phyloP scores from a whole-genome alignment of 805 yeast species.

The Metschnikowia peoriensis region DNA sequence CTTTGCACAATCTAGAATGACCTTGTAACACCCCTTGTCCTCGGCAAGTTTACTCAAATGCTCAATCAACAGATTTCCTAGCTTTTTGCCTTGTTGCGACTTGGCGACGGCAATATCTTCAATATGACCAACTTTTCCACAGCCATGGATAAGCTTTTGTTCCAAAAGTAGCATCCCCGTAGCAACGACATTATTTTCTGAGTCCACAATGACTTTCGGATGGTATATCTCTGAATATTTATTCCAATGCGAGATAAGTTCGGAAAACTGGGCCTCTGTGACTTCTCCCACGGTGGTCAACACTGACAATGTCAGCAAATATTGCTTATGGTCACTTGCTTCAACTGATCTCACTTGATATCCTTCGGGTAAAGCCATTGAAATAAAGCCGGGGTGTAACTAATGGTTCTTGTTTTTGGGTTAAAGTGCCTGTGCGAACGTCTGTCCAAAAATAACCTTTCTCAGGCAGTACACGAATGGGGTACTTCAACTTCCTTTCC shows the following conservation, averaged over 20 bases:
- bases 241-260: slow-evolving; percentile 60
- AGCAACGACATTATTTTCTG: slow-evolving; percentile 60
- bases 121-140: slow-evolving; percentile 88
- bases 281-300: slow-evolving; percentile 85
- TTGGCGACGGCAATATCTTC: slow-evolving; percentile 86
- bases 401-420: background rate
- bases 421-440: slow-evolving; percentile 2
- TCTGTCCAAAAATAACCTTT: slow-evolving; percentile 1
- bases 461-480: background rate
- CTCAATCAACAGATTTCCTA: slow-evolving; percentile 69
- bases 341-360: slow-evolving; percentile 62
- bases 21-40: slow-evolving; percentile 74
- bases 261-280: slow-evolving; percentile 46
- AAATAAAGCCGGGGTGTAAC: background rate
- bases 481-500: background rate
- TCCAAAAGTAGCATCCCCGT: slow-evolving; percentile 83
- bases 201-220: slow-evolving; percentile 64
- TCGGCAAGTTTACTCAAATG: slow-evolving; percentile 60
- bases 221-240: slow-evolving; percentile 52
- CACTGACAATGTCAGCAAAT: slow-evolving; percentile 58
- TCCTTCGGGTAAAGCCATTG: slow-evolving; percentile 53
- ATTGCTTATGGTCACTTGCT: slow-evolving; percentile 56
- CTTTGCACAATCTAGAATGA: slow-evolving; percentile 85
- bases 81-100: slow-evolving; percentile 76
- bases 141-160: slow-evolving; percentile 75